These are phyloP conservation scores for Alternaria novae-zelandiae DNA, from an alignment of 2,329 filamentous ascomycete genomes.

Conservation along the genomic window DNA sequence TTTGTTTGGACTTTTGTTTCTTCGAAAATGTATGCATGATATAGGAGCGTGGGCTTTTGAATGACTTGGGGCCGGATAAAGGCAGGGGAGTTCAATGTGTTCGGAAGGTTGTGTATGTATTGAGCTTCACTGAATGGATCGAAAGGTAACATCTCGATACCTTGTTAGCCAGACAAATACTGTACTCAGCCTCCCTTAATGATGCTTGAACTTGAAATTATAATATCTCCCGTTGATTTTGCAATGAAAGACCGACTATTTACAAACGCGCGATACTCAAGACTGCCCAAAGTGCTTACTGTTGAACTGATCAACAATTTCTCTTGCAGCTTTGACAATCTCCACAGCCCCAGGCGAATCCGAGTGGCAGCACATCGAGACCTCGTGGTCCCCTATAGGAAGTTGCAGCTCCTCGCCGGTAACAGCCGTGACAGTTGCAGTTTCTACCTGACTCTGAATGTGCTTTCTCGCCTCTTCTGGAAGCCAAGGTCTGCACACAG, in stretches of 20 bases:
- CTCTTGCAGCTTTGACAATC: constrained; percentile 52
- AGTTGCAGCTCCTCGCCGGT: constrained; percentile 52
- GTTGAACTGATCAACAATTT: constrained; percentile 53
- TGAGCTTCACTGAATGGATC: background rate
- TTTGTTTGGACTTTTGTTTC: background rate
- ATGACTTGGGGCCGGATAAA: background rate
- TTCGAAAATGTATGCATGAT: background rate
- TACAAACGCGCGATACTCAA: background rate
- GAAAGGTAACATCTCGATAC: background rate
- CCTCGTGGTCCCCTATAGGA: constrained; percentile 51
- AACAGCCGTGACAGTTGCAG: constrained; percentile 50
- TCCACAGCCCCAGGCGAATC: constrained; percentile 54
- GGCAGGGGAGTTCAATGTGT: background rate
- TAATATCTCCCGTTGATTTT: background rate
- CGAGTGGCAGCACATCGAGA: constrained; percentile 54
- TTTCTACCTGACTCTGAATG: constrained; percentile 50
- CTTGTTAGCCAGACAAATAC: background rate
- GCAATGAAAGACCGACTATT: background rate
- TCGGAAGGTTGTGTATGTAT: background rate
- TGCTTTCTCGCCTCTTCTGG: constrained; percentile 51
- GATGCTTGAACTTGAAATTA: background rate
- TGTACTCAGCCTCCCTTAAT: background rate
- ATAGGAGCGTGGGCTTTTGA: background rate
- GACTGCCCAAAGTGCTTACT: constrained; percentile 20
- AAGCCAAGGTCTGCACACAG: constrained; percentile 47